Percentiles rank a stretch among this genome's conserved stretches.
These are phyloP conservation scores for Hygrophoropsis aurantiaca DNA, from an alignment of 768 basidiomycete genomes.

Conservation along the genomic window DNA sequence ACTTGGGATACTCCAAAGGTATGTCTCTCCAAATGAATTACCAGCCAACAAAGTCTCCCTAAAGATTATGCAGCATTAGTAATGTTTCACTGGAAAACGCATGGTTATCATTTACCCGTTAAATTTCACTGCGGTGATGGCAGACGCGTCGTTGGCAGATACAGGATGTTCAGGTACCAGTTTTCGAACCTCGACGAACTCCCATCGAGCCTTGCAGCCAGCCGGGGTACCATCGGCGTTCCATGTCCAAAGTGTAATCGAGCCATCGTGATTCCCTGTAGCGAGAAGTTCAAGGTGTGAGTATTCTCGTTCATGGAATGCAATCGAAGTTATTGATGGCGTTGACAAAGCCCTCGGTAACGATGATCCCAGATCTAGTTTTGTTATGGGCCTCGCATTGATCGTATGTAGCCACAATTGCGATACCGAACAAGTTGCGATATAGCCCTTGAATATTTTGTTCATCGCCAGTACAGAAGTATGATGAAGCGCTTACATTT, in stretches of 20 bases:
- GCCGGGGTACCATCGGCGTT: slow-evolving; percentile 71
- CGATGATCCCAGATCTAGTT: slow-evolving; percentile 55
- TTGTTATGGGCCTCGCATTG: slow-evolving; percentile 78
- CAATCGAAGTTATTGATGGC: slow-evolving; percentile 68
- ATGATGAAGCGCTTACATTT: slow-evolving; percentile 60
- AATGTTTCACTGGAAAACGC: slow-evolving; percentile 34
- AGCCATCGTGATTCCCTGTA: slow-evolving; percentile 73
- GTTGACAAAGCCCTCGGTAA: slow-evolving; percentile 41
- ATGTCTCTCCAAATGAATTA: slow-evolving; percentile 1
- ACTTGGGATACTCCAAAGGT: slow-evolving; percentile 4
- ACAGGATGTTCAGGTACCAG: slow-evolving; percentile 53
- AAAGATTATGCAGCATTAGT: slow-evolving; percentile 61
- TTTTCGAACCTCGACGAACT: slow-evolving; percentile 66
- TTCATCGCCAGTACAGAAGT: not conserved
- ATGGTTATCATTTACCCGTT: slow-evolving; percentile 54
- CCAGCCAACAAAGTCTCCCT: slow-evolving; percentile 27
- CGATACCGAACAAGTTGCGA: slow-evolving; percentile 76
- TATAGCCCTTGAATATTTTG: slow-evolving; percentile 55
- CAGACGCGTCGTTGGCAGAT: slow-evolving; percentile 44
- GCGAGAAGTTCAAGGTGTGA: slow-evolving; percentile 77
- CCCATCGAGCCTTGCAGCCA: slow-evolving; percentile 70
- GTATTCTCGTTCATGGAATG: slow-evolving; percentile 90
- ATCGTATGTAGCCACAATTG: slow-evolving; percentile 81
- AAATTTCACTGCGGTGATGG: slow-evolving; percentile 79
- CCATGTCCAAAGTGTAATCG: slow-evolving; percentile 83